Conservation (phyloP, 2,329 filamentous ascomycete genomes). For the Botrytis deweyae region DNA sequence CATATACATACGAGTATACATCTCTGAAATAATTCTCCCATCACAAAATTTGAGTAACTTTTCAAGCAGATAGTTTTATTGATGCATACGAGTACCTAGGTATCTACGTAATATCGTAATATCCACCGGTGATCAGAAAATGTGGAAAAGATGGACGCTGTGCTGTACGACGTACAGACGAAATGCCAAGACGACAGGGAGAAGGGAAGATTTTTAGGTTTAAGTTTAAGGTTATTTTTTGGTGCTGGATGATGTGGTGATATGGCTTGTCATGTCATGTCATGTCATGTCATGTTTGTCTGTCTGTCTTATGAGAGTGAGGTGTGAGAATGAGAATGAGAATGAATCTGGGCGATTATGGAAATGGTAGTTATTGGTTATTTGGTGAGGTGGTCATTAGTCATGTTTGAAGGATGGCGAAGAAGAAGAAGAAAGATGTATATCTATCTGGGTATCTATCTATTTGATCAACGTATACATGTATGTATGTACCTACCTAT, state of each 20-base stretch:
- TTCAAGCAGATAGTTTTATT: background rate
- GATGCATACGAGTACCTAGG: background rate
- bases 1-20: no score
- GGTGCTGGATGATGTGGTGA: background rate
- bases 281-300: background rate
- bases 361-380: background rate
- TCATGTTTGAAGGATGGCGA: background rate
- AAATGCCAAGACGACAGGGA: conserved; percentile 4
- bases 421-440: background rate
- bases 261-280: background rate
- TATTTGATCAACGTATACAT: background rate
- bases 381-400: background rate
- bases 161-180: background rate
- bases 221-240: conserved; percentile 10
- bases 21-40: background rate
- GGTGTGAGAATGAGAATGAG: background rate
- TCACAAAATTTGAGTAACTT: background rate
- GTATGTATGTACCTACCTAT: background rate
- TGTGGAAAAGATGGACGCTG: background rate
- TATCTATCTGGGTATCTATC: background rate
- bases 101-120: background rate
- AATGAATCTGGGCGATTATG: background rate
- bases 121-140: background rate
- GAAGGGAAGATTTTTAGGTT: conserved; percentile 8
- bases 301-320: background rate